Evolutionary conservation across 352 stramenopile genomes (phyloP), one percentile per base, ranked within the genome.

Genomic region (Phytophthora pseudosyringae): DNA sequence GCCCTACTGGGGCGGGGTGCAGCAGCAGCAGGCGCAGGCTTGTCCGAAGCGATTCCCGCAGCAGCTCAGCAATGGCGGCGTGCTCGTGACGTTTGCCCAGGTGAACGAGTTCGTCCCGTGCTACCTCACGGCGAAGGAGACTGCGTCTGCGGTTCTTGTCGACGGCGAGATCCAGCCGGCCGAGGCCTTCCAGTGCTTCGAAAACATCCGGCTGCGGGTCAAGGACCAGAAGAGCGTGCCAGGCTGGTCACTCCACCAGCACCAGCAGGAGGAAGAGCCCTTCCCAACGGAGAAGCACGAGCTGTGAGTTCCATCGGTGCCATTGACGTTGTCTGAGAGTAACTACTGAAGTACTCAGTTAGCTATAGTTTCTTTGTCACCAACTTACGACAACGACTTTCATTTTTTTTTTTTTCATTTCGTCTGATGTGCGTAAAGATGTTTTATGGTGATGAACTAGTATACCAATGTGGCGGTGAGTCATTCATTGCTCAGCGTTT

Each of bases 71-170:
- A 82, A 95, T 59, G 86, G 86, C 31, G 83, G 84, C 39, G 84
- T 95, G 26, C 71, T 82, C 26, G 81, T 91, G 11, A 75, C 76
- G 1, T 95, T 95, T 56, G 66, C 71, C 47, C 71, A 81, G 18
- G 76, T 92, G 44, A 90, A 95, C 53, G 83, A 93, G 52, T 93
- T 83, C 50, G 72, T 92, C 15, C 86, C 86, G 36, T 95, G 86
- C 74, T 93, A 93, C 51, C 69, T 74, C 11, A 70, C 53, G 18
- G 55, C 64, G 10, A 71, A 73, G n/a, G 68, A 77, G 10, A 74
- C 62, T 61, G 55, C 62, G 21, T 69, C 64, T 8, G 68, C 73
- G 11, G 52, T 76, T 26, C 51, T 78, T 35, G 62, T 76, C 5
- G 50, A 74, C 29, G 66, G 66, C 12, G 58, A 78, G 58, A 69